A percentile compares a stretch with the other conserved stretches of the same genome.
phyloP scores from a whole-genome alignment of 371 early-diverging fungal species.

The Mortierella sp. region DNA sequence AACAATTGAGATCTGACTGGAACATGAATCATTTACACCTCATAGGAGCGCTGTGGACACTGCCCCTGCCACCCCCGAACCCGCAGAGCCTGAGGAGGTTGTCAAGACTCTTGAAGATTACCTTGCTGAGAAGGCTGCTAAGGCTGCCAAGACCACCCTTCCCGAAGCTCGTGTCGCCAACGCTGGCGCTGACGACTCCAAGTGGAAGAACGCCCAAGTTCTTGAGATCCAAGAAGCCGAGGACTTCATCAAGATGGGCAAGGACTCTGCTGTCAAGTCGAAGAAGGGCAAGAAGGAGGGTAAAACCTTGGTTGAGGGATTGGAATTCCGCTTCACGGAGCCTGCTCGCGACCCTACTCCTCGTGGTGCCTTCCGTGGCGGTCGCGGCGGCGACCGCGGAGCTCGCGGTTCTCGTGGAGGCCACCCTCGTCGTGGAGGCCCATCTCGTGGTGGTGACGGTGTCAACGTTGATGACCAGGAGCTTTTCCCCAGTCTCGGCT shows the following conservation, averaged over 20 bases:
- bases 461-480: slow-evolving; percentile 77
- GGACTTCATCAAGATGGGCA: slow-evolving; percentile 68
- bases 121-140: slow-evolving; percentile 76
- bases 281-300: slow-evolving; percentile 66
- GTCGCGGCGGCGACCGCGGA: slow-evolving; percentile 46
- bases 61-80: slow-evolving; percentile 59
- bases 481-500: slow-evolving; percentile 83
- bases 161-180: slow-evolving; percentile 81
- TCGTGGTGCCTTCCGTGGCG: slow-evolving; percentile 45
- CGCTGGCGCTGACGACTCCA: slow-evolving; percentile 79
- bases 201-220: slow-evolving; percentile 82
- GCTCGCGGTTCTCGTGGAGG: slow-evolving; percentile 51
- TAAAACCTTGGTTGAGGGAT: slow-evolving; percentile 69
- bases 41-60: slow-evolving; percentile 45
- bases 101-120: slow-evolving; percentile 85
- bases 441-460: slow-evolving; percentile 52
- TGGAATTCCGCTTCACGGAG: slow-evolving; percentile 66
- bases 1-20: neutral
- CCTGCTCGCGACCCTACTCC: slow-evolving; percentile 52
- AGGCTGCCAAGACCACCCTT: slow-evolving; percentile 57
- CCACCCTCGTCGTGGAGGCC: slow-evolving; percentile 48
- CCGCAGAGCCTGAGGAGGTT: slow-evolving; percentile 74
- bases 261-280: slow-evolving; percentile 58
- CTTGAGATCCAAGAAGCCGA: slow-evolving; percentile 74
- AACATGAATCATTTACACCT: neutral